Conservation (phyloP, 2,329 filamentous ascomycete species). For the Trichoderma harzianum region DNA sequence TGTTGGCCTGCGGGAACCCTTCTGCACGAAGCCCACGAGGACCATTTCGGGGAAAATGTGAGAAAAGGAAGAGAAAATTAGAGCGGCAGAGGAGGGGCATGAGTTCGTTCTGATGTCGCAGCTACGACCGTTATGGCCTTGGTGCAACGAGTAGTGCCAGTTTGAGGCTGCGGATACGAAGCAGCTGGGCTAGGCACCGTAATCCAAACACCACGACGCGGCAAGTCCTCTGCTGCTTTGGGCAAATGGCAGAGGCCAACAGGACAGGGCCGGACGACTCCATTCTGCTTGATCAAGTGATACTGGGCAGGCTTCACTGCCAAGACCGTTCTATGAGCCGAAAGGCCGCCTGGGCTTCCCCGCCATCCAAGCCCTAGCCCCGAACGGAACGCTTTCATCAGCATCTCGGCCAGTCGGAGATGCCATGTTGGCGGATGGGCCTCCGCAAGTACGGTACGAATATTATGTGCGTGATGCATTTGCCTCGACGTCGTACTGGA, state of each 20-base stretch:
- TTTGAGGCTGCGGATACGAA: slow-evolving; percentile 10
- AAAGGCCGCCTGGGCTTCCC: slow-evolving; percentile 11
- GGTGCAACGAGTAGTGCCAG: neutral
- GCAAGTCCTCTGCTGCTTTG: neutral
- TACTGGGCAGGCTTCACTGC: slow-evolving; percentile 5
- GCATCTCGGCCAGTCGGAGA: slow-evolving; percentile 9
- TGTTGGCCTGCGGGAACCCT: neutral
- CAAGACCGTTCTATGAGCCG: slow-evolving; percentile 15
- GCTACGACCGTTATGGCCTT: neutral
- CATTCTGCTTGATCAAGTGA: slow-evolving; percentile 15
- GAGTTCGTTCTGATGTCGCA: neutral
- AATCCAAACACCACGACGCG: neutral
- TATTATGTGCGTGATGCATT: slow-evolving; percentile 14
- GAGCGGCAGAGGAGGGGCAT: neutral
- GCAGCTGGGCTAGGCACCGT: slow-evolving; percentile 8
- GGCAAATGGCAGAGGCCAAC: neutral
- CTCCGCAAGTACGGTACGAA: neutral
- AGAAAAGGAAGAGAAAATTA: neutral
- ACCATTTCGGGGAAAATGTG: neutral
- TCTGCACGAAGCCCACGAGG: neutral
- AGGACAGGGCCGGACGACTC: neutral
- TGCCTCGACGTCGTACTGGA: neutral
- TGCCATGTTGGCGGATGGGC: neutral
- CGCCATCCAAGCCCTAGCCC: slow-evolving; percentile 12
- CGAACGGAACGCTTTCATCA: slow-evolving; percentile 4